Evolutionary conservation across 1,139 yeast genomes (phyloP).

Genomic region (Spathaspora sp.): DNA sequence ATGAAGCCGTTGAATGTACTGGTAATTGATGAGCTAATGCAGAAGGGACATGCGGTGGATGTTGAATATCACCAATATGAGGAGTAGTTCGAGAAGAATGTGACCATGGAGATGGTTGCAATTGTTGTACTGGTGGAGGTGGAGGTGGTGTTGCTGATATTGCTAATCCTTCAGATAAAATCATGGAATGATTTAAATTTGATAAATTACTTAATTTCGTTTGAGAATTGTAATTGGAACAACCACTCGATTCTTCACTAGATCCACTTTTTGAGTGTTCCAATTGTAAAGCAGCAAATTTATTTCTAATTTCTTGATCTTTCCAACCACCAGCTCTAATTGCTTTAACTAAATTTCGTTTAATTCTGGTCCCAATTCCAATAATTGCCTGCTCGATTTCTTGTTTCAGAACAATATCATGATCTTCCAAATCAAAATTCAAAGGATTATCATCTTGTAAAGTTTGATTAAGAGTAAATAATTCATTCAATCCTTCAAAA

Average conservation of each 20-base stretch:
- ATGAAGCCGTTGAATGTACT: conserved; percentile 3
- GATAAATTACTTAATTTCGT: conserved; percentile 2
- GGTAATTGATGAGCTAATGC: conserved; percentile 17
- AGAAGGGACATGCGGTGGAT: conserved; percentile 19
- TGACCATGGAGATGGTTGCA: background rate
- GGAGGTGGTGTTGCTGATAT: conserved; percentile 4
- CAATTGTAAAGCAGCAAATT: conserved; percentile 23
- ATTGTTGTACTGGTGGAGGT: background rate
- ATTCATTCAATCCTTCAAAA: conserved; percentile 37
- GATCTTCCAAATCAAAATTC: conserved; percentile 14
- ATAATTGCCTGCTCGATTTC: conserved; percentile 77
- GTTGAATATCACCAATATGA: conserved; percentile 2
- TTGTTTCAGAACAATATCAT: conserved; percentile 51
- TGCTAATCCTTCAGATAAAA: conserved; percentile 31
- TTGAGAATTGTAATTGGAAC: conserved; percentile 18
- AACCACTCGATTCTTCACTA: conserved; percentile 34
- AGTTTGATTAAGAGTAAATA: conserved; percentile 31
- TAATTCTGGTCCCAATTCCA: conserved; percentile 71
- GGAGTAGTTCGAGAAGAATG: conserved; percentile 1
- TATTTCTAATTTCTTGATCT: conserved; percentile 27
- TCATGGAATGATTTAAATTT: conserved; percentile 27
- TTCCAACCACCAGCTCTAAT: conserved; percentile 28
- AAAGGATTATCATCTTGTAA: conserved; percentile 8
- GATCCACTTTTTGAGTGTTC: conserved; percentile 32
- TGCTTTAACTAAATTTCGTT: conserved; percentile 59